Evolutionary conservation across 768 basidiomycete genomes (phyloP).

Genomic region (Termitomyces sp.): DNA sequence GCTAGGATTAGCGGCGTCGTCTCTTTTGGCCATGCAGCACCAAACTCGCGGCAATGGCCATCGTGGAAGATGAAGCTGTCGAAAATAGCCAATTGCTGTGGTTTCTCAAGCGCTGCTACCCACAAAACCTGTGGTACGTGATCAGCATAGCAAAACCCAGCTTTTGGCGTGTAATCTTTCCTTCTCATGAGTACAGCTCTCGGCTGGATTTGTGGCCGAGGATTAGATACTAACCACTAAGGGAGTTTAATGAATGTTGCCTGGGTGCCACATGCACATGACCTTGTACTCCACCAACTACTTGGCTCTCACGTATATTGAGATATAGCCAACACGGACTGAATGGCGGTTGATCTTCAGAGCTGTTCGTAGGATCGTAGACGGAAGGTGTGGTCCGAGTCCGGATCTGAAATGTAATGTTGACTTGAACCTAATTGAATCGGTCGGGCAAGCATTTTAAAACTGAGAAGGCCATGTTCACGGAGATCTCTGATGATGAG

Average conservation of each 20-base stretch:
- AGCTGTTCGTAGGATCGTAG: background rate
- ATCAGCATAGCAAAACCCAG: background rate
- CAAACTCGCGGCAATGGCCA: background rate
- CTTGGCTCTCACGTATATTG: background rate
- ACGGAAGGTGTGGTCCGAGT: background rate
- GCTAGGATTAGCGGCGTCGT: background rate
- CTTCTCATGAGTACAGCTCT: background rate
- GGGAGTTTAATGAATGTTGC: background rate
- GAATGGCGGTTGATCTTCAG: background rate
- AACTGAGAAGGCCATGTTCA: background rate
- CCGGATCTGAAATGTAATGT: background rate
- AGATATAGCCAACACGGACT: background rate
- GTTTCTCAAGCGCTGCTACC: too few relatives aligned
- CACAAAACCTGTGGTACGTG: background rate
- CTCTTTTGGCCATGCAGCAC: background rate
- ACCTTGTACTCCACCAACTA: background rate
- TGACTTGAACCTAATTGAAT: background rate
- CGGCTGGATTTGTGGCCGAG: background rate
- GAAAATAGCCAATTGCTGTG: too few relatives aligned
- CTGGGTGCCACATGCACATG: constrained; percentile 3
- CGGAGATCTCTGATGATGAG: background rate
- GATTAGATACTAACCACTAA: background rate
- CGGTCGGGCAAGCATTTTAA: background rate
- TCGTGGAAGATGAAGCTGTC: too few relatives aligned
- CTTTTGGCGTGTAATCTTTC: background rate